Conservation (phyloP, 352 stramenopile genomes). For the Phytopythium ostracodes region DNA sequence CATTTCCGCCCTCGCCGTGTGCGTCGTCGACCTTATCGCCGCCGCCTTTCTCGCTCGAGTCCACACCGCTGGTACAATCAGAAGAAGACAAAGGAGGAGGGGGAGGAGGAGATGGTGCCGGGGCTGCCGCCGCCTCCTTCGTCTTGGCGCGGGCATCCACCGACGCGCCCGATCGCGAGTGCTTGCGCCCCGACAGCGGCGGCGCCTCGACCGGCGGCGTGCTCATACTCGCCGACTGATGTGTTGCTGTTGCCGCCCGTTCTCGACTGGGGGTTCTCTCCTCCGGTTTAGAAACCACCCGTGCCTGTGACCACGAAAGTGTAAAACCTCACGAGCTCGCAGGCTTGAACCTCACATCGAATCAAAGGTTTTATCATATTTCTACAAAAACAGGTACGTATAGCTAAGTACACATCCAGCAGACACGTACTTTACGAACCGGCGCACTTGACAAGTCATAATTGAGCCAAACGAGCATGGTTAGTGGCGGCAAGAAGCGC, state of each 20-base stretch:
- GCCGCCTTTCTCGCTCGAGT: not conserved
- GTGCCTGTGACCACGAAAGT: not conserved
- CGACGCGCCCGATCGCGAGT: constrained; percentile 7
- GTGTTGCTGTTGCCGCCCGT: too few species aligned
- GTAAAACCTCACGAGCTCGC: too few species aligned
- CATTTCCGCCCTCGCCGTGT: not conserved
- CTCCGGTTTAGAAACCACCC: constrained; percentile 14
- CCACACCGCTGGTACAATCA: not conserved
- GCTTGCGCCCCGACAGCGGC: constrained; percentile 15
- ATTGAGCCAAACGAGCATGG: constrained; percentile 25
- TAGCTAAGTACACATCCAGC: too few species aligned
- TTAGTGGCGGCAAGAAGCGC: constrained; percentile 59
- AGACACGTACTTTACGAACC: too few species aligned
- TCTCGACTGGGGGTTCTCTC: constrained; percentile 6
- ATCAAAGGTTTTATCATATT: too few species aligned
- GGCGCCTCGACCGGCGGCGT: not conserved
- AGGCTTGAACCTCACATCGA: too few species aligned
- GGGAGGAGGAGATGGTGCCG: not conserved
- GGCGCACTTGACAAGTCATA: too few species aligned
- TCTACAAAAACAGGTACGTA: too few species aligned
- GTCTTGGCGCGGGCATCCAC: too few species aligned
- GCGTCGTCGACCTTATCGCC: not conserved
- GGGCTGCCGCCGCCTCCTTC: not conserved
- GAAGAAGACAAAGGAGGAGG: too few species aligned
- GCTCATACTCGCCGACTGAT: not conserved